Evolutionary conservation across 2,329 filamentous ascomycete species (phyloP).

Genomic region (Chrysoporthe puriensis): DNA sequence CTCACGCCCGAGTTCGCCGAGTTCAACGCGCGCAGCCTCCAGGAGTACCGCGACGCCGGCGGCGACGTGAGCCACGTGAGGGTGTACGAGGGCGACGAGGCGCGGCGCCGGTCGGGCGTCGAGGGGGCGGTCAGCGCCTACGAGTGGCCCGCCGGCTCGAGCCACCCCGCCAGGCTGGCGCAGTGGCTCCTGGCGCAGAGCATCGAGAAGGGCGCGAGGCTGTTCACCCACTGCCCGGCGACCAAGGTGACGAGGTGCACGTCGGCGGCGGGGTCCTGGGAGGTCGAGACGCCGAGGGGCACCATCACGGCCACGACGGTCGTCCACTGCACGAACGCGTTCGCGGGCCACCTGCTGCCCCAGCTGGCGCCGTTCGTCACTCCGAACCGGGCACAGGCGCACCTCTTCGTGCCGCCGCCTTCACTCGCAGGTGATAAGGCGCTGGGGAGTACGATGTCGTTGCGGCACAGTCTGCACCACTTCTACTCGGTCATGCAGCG

Average conservation of each 20-base stretch:
- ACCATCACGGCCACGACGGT: conserved; percentile 36
- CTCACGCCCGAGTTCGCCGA: conserved; percentile 50
- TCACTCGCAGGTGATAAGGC: conserved; percentile 40
- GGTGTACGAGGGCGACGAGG: conserved; percentile 45
- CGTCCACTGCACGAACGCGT: conserved; percentile 47
- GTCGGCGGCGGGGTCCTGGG: conserved; percentile 34
- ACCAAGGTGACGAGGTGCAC: conserved; percentile 34
- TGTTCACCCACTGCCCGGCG: conserved; percentile 50
- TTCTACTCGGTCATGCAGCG: conserved; percentile 56
- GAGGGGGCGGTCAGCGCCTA: conserved; percentile 47
- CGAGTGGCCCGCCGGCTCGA: conserved; percentile 54
- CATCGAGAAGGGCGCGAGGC: conserved; percentile 41
- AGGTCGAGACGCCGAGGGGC: conserved; percentile 41
- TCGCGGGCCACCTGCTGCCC: conserved; percentile 42
- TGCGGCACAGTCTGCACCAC: conserved; percentile 49
- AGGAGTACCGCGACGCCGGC: conserved; percentile 45
- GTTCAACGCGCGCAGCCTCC: conserved; percentile 46
- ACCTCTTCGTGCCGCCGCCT: conserved; percentile 45
- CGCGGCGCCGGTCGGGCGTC: conserved; percentile 42
- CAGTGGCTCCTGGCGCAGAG: conserved; percentile 49
- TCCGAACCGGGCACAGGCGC: conserved; percentile 49
- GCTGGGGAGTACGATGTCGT: conserved; percentile 46
- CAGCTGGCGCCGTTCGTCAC: conserved; percentile 41
- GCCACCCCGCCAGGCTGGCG: conserved; percentile 52
- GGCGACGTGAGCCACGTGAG: conserved; percentile 48